These are phyloP conservation scores for Amanita exitialis DNA, from an alignment of 768 basidiomycete genomes.

Conservation along the genomic window DNA sequence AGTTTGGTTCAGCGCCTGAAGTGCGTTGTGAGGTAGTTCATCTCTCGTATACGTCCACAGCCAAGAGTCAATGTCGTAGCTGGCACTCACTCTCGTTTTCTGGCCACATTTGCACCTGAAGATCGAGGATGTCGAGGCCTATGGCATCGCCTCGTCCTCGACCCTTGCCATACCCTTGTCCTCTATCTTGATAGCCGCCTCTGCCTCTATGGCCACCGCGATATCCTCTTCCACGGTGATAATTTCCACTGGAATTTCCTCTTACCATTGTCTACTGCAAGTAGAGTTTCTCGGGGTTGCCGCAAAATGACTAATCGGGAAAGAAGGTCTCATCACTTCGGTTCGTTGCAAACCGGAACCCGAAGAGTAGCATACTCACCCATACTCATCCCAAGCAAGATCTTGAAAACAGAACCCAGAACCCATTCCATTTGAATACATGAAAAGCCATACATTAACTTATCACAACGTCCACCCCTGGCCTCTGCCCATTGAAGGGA, in stretches of 20 bases:
- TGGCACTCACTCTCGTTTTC: conserved; percentile 15
- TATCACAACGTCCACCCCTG: no score
- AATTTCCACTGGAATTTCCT: background rate
- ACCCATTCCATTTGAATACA: no score
- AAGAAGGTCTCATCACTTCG: background rate
- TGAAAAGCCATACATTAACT: no score
- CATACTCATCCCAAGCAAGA: no score
- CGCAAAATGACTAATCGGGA: background rate
- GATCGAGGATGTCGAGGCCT: conserved; percentile 14
- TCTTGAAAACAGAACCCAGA: no score
- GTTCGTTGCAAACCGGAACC: no score
- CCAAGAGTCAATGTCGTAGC: background rate
- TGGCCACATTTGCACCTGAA: conserved; percentile 1
- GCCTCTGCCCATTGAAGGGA: no score
- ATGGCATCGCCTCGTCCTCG: conserved; percentile 10
- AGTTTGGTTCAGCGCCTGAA: background rate
- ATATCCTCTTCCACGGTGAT: conserved; percentile 12
- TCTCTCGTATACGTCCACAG: background rate
- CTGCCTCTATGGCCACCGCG: conserved; percentile 5
- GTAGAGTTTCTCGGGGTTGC: background rate
- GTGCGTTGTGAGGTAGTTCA: background rate
- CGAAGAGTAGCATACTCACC: no score
- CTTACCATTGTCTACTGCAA: background rate
- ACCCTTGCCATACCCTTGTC: conserved; percentile 17
- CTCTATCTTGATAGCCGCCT: conserved; percentile 12